Evolutionary conservation across 768 basidiomycete species (phyloP).

Genomic region (Ramaria rubella): DNA sequence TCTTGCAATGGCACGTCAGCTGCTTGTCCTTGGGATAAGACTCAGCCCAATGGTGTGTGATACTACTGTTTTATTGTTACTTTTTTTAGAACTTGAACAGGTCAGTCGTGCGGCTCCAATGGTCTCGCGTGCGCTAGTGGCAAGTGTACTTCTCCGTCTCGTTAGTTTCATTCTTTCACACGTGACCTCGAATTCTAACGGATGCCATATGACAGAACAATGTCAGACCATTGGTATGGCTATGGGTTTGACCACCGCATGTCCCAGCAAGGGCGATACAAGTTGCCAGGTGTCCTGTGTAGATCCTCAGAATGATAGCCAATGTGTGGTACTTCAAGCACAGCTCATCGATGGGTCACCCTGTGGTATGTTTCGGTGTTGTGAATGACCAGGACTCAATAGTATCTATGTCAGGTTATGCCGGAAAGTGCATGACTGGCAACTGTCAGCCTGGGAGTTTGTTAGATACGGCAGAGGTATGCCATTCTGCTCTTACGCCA

Average conservation of each 20-base stretch:
- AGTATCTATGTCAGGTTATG: constrained; percentile 44
- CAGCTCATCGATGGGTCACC: constrained; percentile 75
- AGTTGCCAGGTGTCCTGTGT: constrained; percentile 77
- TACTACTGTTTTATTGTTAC: not conserved
- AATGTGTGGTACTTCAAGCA: constrained; percentile 66
- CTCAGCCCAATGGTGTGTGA: constrained; percentile 54
- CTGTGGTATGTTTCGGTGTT: constrained; percentile 49
- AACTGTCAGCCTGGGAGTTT: constrained; percentile 55
- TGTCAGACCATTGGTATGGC: constrained; percentile 67
- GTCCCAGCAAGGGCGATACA: constrained; percentile 55
- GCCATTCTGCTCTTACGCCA: constrained; percentile 3
- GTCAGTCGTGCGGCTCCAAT: constrained; percentile 56
- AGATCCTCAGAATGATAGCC: constrained; percentile 52
- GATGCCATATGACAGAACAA: constrained; percentile 45
- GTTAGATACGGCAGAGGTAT: constrained; percentile 56
- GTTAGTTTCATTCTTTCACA: constrained; percentile 35
- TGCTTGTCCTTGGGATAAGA: constrained; percentile 60
- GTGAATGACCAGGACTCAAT: not conserved
- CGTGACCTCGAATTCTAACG: constrained; percentile 7
- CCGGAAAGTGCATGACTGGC: constrained; percentile 58
- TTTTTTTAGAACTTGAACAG: constrained; percentile 26
- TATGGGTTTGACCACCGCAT: constrained; percentile 61
- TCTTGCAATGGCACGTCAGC: constrained; percentile 71
- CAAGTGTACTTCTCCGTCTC: constrained; percentile 63
- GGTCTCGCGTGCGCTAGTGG: constrained; percentile 72